Base-by-base conservation (phyloP, 257 asterid species). In the Jaltomata sinuosa region DNA sequence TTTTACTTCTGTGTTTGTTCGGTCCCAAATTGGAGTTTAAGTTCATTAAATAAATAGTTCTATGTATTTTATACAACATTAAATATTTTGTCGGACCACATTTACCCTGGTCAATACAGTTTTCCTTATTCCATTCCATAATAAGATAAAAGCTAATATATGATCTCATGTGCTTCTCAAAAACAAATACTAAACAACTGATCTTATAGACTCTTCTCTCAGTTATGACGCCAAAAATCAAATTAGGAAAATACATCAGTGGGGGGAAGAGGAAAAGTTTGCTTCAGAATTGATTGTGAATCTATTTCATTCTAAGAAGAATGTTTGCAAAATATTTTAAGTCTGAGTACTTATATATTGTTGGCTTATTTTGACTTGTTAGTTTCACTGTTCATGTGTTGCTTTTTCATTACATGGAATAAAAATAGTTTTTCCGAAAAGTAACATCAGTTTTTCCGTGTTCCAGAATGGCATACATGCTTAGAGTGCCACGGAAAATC, bases 391-490 rank as follows among this genome's bases (percentile, higher is more conserved):
- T 45, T 10, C 27, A 25, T 77, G 81, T 77, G 81, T 49, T 77
- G 81, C 27, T 29, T 77, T 67, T 77, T 77, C 29, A 77, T 49
- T 16, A 16, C 57, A 49, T 47, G 16, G 61, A 77, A 50, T 49
- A 27, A 77, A 65, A 74, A 47, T 77, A 47, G 34, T 74, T 15
- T 76, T 25, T 15, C 40, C 1, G 38, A 55, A 57, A 80, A 53
- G 55, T 64, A 81, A 59, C 40, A 25, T 36, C 45, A 47, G 36
- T 65, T 19, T 69, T 83, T 47, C 80, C 15, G 49, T 50, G 79
- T 87, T 91, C 69, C 96, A 96, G 99, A 76, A 82, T 86, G 98
- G 97, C 99, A 96, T 84, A 76, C 55, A 45, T 96, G 99, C 90
- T 85, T 7, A 83, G 27, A 38, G 57, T 96, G 98, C 85, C 5